Conservation (phyloP, 148 eudicot species). For the Amaranthus cruentus region DNA sequence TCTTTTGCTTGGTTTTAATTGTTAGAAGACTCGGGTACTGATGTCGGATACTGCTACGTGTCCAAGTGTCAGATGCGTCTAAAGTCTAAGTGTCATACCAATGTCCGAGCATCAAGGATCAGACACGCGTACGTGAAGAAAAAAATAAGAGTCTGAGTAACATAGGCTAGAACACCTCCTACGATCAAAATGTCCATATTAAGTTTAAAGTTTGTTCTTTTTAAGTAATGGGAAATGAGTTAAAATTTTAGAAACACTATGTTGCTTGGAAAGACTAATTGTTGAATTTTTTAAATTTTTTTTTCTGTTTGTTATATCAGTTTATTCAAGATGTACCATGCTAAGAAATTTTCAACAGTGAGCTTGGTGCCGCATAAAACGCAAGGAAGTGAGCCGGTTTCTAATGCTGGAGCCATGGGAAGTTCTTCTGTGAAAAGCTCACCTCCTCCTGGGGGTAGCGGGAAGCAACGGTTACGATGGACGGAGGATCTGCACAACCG, state of each 20-base stretch:
- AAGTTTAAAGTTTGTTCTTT: background rate
- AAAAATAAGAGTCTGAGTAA: too few relatives aligned
- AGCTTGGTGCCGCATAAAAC: slow-evolving; percentile 47
- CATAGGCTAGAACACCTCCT: too few relatives aligned
- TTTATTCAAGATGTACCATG: slow-evolving; percentile 41
- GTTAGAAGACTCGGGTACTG: background rate
- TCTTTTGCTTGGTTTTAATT: background rate
- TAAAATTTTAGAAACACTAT: background rate
- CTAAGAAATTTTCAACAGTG: slow-evolving; percentile 41
- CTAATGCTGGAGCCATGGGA: slow-evolving; percentile 32
- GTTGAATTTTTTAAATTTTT: background rate
- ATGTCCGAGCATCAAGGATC: too few relatives aligned
- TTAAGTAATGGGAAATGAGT: background rate
- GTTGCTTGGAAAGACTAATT: slow-evolving; percentile 10
- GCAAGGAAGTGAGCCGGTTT: slow-evolving; percentile 43
- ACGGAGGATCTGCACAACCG: slow-evolving; percentile 66
- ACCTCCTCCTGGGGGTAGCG: slow-evolving; percentile 41
- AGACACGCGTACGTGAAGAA: too few relatives aligned
- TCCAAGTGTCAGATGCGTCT: too few relatives aligned
- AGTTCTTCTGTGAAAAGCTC: slow-evolving; percentile 36
- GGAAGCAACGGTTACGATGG: slow-evolving; percentile 64
- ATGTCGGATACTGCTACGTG: too few relatives aligned
- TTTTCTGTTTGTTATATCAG: slow-evolving; percentile 15
- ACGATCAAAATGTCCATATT: too few relatives aligned
- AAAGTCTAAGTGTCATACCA: too few relatives aligned